Base-by-base conservation (phyloP, 306 rosid species). In the Cucurbita argyrosperma region DNA sequence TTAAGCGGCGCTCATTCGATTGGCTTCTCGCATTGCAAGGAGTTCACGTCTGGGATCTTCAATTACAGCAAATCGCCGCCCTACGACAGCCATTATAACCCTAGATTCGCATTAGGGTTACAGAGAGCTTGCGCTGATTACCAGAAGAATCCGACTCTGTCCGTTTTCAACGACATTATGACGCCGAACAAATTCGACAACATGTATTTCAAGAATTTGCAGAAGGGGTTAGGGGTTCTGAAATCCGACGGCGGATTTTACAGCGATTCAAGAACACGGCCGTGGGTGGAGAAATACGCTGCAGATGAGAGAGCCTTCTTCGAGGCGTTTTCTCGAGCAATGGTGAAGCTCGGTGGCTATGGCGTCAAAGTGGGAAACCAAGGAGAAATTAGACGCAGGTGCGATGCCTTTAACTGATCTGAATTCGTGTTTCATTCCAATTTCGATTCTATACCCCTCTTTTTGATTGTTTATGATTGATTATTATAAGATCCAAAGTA, bases 381-480 rank as follows among this genome's bases (percentile, higher is more conserved):
- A 21, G 98, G 98, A n/a, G 96, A 92, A 84, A 90, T 92, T 78
- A 82, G 98, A 63, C 90, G 84, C 57, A 84, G 96, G 75, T 92
- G 98, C 70, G 98, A 92, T 77, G 88, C 82, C 63, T 58, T 90
- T 65, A 92, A 92, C 78, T 92, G 67, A 80, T 54, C 64, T 54
- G 35, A 63, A 14, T 7, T 37, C 0, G 40, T 5, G 1, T 58
- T 58, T 23, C 0, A 58, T 60, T 35, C 43, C 43, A 12, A 5
- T 12, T 59, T 26, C 65, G 9, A 59, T 56, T 21, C 19, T 56
- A 56, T 30, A 57, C 42, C 65, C 65, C 42, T 12, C 26, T 59
- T 58, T 30, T 35, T 30, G 1, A 60, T 60, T 60, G 42, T 30
- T 35, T 52, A 6, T 52, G 56, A 47, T 47, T 12, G 11, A 43